A percentile compares a stretch with the other conserved stretches of the same genome.
Conservation (phyloP, 2,329 filamentous ascomycete species). For the Mycocentrospora acerina region DNA sequence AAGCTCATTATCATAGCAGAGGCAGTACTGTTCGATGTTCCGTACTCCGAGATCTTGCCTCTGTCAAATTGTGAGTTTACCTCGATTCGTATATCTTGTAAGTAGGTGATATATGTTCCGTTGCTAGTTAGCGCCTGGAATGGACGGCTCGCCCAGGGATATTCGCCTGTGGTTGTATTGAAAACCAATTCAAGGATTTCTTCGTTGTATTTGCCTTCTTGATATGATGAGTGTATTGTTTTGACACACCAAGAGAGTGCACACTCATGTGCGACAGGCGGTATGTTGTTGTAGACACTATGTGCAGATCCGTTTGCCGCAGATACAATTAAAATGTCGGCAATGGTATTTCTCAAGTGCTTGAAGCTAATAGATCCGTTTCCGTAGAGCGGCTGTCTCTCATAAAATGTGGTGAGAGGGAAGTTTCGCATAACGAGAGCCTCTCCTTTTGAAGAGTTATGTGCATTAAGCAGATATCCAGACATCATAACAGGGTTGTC, state of each 20-base stretch:
- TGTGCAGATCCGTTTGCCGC: slow-evolving; percentile 1
- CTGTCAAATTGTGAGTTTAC: no score
- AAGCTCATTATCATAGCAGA: neutral
- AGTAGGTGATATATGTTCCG: no score
- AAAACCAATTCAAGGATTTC: neutral
- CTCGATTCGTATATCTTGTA: neutral
- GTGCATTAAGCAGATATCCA: slow-evolving; percentile 9
- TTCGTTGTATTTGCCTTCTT: slow-evolving; percentile 19
- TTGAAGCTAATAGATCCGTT: slow-evolving; percentile 23
- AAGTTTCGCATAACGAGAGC: slow-evolving; percentile 12
- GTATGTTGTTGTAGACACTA: slow-evolving; percentile 9
- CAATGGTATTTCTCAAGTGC: slow-evolving; percentile 16
- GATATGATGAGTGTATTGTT: slow-evolving; percentile 25
- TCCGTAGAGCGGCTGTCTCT: slow-evolving; percentile 3
- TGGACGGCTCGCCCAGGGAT: slow-evolving; percentile 11
- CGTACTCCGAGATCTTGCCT: no score
- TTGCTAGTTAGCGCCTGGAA: neutral
- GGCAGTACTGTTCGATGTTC: no score
- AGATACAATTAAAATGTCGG: slow-evolving; percentile 15
- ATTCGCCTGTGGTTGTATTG: slow-evolving; percentile 9
- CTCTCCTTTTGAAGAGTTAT: slow-evolving; percentile 7
- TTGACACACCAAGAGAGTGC: slow-evolving; percentile 31
- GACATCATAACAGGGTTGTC: slow-evolving; percentile 15
- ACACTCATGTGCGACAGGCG: slow-evolving; percentile 22
- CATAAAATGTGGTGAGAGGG: slow-evolving; percentile 4